Percentiles rank a stretch among this genome's conserved stretches.
These are phyloP conservation scores for Coniosporium tulheliwenetii DNA, from an alignment of 2,329 filamentous ascomycete genomes.

Conservation along the genomic window DNA sequence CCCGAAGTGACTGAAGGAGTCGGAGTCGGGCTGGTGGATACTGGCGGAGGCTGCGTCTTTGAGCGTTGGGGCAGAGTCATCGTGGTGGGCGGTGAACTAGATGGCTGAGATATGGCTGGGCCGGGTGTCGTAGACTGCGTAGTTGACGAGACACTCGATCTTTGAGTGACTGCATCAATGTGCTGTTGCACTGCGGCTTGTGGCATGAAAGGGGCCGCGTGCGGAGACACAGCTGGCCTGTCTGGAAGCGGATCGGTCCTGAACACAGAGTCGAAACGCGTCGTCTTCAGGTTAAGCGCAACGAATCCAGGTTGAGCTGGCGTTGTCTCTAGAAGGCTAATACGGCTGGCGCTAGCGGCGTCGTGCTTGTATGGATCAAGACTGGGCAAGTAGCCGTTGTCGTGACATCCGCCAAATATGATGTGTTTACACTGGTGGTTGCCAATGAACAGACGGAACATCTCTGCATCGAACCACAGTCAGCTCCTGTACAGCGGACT, in stretches of 20 bases:
- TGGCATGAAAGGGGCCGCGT: background rate
- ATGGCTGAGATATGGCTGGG: background rate
- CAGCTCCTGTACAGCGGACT: no score
- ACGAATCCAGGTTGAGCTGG: conserved; percentile 24
- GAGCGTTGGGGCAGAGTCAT: background rate
- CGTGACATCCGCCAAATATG: conserved; percentile 31
- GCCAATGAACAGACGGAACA: conserved; percentile 27
- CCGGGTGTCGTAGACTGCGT: background rate
- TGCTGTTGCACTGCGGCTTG: no score
- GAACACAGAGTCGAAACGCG: conserved; percentile 26
- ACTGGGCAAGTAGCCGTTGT: conserved; percentile 29
- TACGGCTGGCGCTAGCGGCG: conserved; percentile 16
- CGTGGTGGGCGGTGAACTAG: background rate
- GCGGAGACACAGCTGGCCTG: conserved; percentile 4
- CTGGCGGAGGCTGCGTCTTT: conserved; percentile 1
- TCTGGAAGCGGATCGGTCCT: conserved; percentile 23
- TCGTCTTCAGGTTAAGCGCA: conserved; percentile 22
- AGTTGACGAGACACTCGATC: no score
- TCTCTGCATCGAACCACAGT: conserved; percentile 15
- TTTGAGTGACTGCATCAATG: no score
- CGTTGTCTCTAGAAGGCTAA: conserved; percentile 29
- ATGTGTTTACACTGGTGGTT: conserved; percentile 31
- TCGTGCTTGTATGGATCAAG: conserved; percentile 30
- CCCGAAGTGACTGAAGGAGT: conserved; percentile 7
- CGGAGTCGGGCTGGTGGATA: conserved; percentile 7